Evolutionary conservation across 2,329 filamentous ascomycete genomes (phyloP), one percentile per base, ranked within the genome.

Genomic region (Colletotrichum orbiculare): DNA sequence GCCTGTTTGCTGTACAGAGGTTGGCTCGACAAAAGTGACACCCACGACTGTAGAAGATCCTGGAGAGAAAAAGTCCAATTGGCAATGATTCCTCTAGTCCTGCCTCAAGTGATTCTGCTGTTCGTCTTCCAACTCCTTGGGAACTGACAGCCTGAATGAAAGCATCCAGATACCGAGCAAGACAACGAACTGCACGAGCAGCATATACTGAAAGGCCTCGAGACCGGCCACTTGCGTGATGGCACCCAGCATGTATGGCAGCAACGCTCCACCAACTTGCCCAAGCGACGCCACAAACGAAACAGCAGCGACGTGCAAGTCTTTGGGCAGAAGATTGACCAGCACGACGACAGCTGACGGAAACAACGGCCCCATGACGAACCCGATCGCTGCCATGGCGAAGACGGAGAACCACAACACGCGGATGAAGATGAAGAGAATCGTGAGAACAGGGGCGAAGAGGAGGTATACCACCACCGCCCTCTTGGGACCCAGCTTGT

Each of bases 181-280:
- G 8, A 53, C 57, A 25, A 47, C 46, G 17, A 72, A 69, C n/a
- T 71, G 69, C 25, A 53, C 67, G 6, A 73, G 67, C 15, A 76
- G 69, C 9, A 75, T 71, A 8, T 67, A 60, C 37, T 74, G 72
- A 35, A 81, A 82, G 0, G 77, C 70, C 2, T 71, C 71, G 48
- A 82, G 79, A 0, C 79, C 79, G 8, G 78, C 48, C 1, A 69
- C 68, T 12, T 82, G 71, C 2, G 79, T 73, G 8, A 80, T 64
- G 5, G 77, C 76, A 1, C 81, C 81, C n/a, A 82, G 76, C 4
- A 71, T 74, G 59, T 82, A 81, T 0, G 81, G 81, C 1, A 82
- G 67, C 15, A 80, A 52, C 0, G 79, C 80, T 5, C 76, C 79
- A 2, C 81, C 81, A 8, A 82, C 69, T 66, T 82, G 79, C 1